phyloP scores from a whole-genome alignment of 2,329 filamentous ascomycete genomes.

The Colletotrichum cordylinicola region DNA sequence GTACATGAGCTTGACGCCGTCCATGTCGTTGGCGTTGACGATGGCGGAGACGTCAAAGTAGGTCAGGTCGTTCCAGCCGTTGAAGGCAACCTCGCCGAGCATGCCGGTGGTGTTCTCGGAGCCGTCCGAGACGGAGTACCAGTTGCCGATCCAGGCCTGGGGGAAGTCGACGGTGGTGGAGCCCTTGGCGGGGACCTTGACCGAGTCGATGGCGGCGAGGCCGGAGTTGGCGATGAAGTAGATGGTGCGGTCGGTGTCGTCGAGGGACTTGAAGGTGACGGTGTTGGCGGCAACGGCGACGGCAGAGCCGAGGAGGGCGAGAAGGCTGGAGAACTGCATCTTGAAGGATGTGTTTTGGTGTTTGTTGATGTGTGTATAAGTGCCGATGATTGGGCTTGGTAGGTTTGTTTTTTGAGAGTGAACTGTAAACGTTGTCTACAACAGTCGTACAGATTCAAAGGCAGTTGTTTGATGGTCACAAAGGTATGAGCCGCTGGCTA shows the following conservation, averaged over 20 bases:
- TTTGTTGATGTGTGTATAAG: neutral
- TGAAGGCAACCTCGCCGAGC: slow-evolving; percentile 58
- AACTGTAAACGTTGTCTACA: slow-evolving; percentile 16
- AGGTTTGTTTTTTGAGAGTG: slow-evolving; percentile 7
- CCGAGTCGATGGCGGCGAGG: slow-evolving; percentile 35
- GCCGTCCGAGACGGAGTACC: slow-evolving; percentile 54
- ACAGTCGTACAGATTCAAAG: slow-evolving; percentile 7
- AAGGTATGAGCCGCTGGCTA: slow-evolving; percentile 15
- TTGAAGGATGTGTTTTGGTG: slow-evolving; percentile 35
- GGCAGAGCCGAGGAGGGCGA: slow-evolving; percentile 46
- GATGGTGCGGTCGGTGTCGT: slow-evolving; percentile 54
- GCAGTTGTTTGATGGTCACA: neutral
- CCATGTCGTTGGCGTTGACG: slow-evolving; percentile 53
- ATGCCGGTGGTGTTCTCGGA: slow-evolving; percentile 49
- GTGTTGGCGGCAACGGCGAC: slow-evolving; percentile 49
- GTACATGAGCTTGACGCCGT: slow-evolving; percentile 62
- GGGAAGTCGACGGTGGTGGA: slow-evolving; percentile 49
- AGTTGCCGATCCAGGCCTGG: slow-evolving; percentile 54
- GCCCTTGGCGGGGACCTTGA: slow-evolving; percentile 44
- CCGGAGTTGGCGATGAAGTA: slow-evolving; percentile 54
- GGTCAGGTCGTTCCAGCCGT: slow-evolving; percentile 52
- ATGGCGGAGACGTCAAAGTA: slow-evolving; percentile 68
- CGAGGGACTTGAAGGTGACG: slow-evolving; percentile 65
- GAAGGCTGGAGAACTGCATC: slow-evolving; percentile 58
- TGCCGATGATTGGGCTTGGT: slow-evolving; percentile 20